These are phyloP conservation scores for Vachellia pachyceras DNA, from an alignment of 306 rosid species.

Conservation along the genomic window DNA sequence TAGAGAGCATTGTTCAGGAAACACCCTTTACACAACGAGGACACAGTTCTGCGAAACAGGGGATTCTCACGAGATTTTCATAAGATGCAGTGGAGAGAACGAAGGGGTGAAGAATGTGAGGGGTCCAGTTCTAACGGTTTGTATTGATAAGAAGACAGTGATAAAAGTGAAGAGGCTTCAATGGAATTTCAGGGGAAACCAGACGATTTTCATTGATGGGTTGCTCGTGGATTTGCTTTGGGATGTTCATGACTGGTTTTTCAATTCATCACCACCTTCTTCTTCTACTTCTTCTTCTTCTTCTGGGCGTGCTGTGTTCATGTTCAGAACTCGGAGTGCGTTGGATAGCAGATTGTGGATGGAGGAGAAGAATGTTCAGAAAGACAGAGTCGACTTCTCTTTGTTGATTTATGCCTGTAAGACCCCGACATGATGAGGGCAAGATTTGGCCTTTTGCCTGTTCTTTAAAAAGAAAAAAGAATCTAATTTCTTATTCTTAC, in stretches of 20 bases:
- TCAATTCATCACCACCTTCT: slow-evolving; percentile 51
- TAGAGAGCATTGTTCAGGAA: slow-evolving; percentile 73
- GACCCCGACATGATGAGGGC: slow-evolving; percentile 57
- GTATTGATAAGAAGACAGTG: slow-evolving; percentile 80
- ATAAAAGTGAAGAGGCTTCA: slow-evolving; percentile 84
- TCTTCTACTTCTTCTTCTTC: slow-evolving; percentile 50
- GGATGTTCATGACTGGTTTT: slow-evolving; percentile 99
- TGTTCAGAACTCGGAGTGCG: slow-evolving; percentile 91
- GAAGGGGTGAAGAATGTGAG: slow-evolving; percentile 48
- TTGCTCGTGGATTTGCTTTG: slow-evolving; percentile 89
- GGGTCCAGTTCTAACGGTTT: slow-evolving; percentile 59
- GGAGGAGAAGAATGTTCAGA: slow-evolving; percentile 67
- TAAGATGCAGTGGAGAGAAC: slow-evolving; percentile 62
- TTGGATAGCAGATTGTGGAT: slow-evolving; percentile 92
- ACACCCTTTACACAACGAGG: slow-evolving; percentile 61
- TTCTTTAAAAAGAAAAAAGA: background rate
- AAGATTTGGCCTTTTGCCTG: slow-evolving; percentile 2
- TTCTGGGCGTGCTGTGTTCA: slow-evolving; percentile 77
- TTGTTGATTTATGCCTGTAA: slow-evolving; percentile 92
- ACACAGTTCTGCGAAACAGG: slow-evolving; percentile 81
- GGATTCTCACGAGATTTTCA: slow-evolving; percentile 65
- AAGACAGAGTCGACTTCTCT: slow-evolving; percentile 71
- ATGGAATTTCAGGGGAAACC: slow-evolving; percentile 97
- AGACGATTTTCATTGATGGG: slow-evolving; percentile 87
- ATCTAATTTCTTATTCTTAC: background rate